Base-by-base conservation (phyloP, 106 monocot species). In the Chionographis japonica region DNA sequence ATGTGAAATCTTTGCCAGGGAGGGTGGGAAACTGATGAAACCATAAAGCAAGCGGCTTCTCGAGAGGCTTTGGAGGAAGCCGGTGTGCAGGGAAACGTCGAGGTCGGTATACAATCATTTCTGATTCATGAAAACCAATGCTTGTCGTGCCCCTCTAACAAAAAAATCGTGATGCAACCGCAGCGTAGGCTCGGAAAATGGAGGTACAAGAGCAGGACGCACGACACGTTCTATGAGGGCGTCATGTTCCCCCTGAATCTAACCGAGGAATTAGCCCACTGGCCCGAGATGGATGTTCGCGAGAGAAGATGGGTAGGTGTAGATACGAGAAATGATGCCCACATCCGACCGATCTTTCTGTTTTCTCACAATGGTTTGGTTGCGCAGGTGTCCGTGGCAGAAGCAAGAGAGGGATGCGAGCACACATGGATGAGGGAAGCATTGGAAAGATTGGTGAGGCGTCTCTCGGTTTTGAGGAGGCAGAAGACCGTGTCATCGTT, bases 61-160 rank as follows among this genome's bases (percentile, higher is more conserved):
- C 54, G 88, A 35, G 88, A 88, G 72, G 84, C 88, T 37, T n/a
- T 75, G 11, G 88, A 88, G 55, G 88, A 88, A 64, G 88, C 88
- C 41, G 88, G 88, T 18, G 83, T 83, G 0, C 71, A 72, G 6
- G 88, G 88, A 57, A 69, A 84, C 52, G 11, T 84, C 19, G 79
- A 76, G 75, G 84, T 76, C 4, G 42, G 74, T 57, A 3, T 37
- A 4, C 12, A 9, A 38, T 18, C 14, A 19, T 53, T 36, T 42
- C 37, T 3, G 8, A 19, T 3, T 57, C 56, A 17, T 40, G 16
- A n/a, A 56, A 27, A 14, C 9, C 2, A 19, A 42, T 16, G 54
- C 1, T 19, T 20, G 37, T 10, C 46, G 5, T 46, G 46, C 46
- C 9, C 46, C 5, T 46, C 46, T 46, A 46, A 46, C 46, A 46